Conservation (phyloP, 306 rosid species). For the Acacia confusa region DNA sequence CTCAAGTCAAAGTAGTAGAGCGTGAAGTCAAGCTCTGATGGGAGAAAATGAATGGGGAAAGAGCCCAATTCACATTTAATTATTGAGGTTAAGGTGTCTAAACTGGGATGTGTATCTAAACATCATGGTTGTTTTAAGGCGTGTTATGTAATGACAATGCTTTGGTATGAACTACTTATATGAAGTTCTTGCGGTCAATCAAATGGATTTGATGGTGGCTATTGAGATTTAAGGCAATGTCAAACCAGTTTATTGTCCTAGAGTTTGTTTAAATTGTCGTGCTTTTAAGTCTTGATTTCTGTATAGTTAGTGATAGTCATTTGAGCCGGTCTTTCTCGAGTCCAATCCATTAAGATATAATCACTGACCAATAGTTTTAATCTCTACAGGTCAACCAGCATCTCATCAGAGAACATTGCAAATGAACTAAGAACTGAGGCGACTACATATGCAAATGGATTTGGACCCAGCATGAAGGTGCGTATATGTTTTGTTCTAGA, state of each 20-base stretch:
- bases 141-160: neutral
- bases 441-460: slow-evolving; percentile 45
- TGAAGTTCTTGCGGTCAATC: neutral
- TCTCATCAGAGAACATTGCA: slow-evolving; percentile 51
- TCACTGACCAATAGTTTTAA: slow-evolving; percentile 15
- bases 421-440: slow-evolving; percentile 45
- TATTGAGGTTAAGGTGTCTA: neutral
- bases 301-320: neutral
- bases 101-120: neutral
- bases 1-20: neutral
- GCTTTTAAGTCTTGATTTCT: neutral
- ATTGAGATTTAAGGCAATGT: neutral
- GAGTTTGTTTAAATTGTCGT: neutral
- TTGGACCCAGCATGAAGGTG: slow-evolving; percentile 52
- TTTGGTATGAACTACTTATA: neutral
- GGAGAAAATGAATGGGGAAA: neutral
- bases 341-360: neutral
- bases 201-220: neutral
- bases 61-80: neutral
- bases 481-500: slow-evolving; percentile 23
- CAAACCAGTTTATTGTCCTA: neutral
- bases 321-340: neutral
- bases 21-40: neutral
- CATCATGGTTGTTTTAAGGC: neutral
- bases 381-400: slow-evolving; percentile 51